These are phyloP conservation scores for Ustilago vetiveriae DNA, from an alignment of 1,284 basidiomycete species.

Conservation along the genomic window DNA sequence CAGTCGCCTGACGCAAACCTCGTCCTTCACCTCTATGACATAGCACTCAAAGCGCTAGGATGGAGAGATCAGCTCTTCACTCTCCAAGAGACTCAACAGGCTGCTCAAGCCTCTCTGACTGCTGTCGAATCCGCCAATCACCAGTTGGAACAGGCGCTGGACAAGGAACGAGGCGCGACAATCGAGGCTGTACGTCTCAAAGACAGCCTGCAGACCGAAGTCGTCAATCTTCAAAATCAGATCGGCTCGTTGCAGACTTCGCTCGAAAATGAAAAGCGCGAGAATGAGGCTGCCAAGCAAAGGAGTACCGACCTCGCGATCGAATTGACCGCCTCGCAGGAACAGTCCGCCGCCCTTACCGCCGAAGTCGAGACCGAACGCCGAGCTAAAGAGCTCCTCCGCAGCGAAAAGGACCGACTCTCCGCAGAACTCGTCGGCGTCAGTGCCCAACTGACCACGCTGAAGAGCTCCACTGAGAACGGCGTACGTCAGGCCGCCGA, in stretches of 20 bases:
- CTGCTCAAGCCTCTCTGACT: neutral
- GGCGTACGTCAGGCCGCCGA: slow-evolving; percentile 49
- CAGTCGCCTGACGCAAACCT: slow-evolving; percentile 35
- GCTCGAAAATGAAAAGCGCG: slow-evolving; percentile 40
- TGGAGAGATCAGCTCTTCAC: slow-evolving; percentile 16
- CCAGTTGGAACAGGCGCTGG: slow-evolving; percentile 26
- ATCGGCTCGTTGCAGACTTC: slow-evolving; percentile 28
- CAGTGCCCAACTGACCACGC: slow-evolving; percentile 39
- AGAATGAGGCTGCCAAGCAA: slow-evolving; percentile 37
- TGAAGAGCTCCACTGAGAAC: slow-evolving; percentile 42
- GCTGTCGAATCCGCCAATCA: slow-evolving; percentile 8
- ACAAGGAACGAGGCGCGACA: slow-evolving; percentile 10
- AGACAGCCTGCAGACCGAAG: slow-evolving; percentile 35
- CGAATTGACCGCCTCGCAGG: slow-evolving; percentile 32
- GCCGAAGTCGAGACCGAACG: slow-evolving; percentile 39
- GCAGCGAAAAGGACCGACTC: slow-evolving; percentile 41
- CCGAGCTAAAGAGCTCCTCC: slow-evolving; percentile 39
- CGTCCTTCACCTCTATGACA: slow-evolving; percentile 38
- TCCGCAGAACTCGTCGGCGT: slow-evolving; percentile 46
- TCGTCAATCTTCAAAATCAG: slow-evolving; percentile 38
- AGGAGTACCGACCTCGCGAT: slow-evolving; percentile 19
- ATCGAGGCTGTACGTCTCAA: slow-evolving; percentile 28
- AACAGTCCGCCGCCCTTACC: slow-evolving; percentile 32
- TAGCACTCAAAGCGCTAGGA: slow-evolving; percentile 22
- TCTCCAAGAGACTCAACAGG: slow-evolving; percentile 9